Conservation (phyloP, 108 stramenopile species). For the Fragilariopsis cylindrus region DNA sequence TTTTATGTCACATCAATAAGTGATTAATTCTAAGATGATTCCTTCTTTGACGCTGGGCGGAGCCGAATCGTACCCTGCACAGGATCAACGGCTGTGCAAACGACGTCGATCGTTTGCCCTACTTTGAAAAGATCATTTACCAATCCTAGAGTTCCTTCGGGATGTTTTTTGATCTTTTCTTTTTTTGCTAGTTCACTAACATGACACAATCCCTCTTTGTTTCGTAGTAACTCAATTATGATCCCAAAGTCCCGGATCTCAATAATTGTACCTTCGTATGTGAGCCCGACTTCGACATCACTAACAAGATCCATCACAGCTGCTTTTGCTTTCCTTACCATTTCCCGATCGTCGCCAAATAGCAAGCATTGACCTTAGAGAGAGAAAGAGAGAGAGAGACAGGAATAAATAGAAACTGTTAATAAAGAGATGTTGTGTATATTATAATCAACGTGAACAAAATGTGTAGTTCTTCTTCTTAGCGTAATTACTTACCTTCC, state of each 20-base stretch:
- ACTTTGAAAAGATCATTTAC: constrained; percentile 50
- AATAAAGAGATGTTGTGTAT: too few species aligned
- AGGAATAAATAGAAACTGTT: too few species aligned
- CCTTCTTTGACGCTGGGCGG: constrained; percentile 27
- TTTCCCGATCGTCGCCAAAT: constrained; percentile 55
- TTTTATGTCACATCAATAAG: background rate
- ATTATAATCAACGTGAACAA: too few species aligned
- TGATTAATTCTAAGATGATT: background rate
- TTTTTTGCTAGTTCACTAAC: constrained; percentile 70
- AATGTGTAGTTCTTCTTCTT: too few species aligned
- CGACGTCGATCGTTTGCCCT: constrained; percentile 62
- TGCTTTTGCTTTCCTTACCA: constrained; percentile 57
- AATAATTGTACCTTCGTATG: constrained; percentile 77
- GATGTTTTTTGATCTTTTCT: constrained; percentile 36
- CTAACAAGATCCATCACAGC: constrained; percentile 74
- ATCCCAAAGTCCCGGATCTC: constrained; percentile 89
- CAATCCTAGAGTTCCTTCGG: constrained; percentile 53
- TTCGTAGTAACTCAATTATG: constrained; percentile 83
- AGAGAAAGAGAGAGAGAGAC: too few species aligned
- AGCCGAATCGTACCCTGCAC: constrained; percentile 70
- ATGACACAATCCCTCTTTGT: constrained; percentile 89
- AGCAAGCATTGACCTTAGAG: constrained; percentile 41
- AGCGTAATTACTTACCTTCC: constrained; percentile 37
- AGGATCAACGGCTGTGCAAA: constrained; percentile 66
- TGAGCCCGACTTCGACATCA: constrained; percentile 72